phyloP scores from a whole-genome alignment of 2,329 filamentous ascomycete genomes.

The Diaporthe sp. region DNA sequence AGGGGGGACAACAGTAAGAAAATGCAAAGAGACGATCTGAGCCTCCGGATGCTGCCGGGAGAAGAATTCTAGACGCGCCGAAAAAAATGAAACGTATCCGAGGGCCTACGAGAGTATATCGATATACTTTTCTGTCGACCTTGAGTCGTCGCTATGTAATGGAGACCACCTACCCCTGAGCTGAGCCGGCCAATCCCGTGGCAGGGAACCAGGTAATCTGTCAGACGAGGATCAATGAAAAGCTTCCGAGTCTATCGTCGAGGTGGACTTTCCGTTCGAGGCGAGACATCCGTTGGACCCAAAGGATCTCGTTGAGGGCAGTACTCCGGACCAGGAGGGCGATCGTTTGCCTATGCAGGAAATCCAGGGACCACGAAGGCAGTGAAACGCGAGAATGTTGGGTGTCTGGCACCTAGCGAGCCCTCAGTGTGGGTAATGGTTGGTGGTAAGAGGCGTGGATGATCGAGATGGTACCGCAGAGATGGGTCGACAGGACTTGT shows the following conservation, averaged over 20 bases:
- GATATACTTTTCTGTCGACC: not conserved
- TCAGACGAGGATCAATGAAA: conserved; percentile 14
- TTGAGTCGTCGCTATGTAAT: not conserved
- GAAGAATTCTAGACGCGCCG: conserved; percentile 6
- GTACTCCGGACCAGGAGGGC: conserved; percentile 12
- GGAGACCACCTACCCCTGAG: conserved; percentile 12
- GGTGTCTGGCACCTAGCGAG: not conserved
- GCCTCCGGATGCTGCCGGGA: not conserved
- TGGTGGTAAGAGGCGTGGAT: not conserved
- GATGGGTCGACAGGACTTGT: conserved; percentile 13
- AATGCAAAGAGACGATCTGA: not conserved
- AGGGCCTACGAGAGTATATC: conserved; percentile 16
- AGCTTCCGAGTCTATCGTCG: conserved; percentile 5
- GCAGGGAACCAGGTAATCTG: conserved; percentile 13
- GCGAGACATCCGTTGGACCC: conserved; percentile 16
- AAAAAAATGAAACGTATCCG: not conserved
- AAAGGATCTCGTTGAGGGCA: conserved; percentile 8
- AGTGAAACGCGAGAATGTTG: conserved; percentile 3
- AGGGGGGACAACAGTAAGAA: not conserved
- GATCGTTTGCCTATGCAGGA: conserved; percentile 12
- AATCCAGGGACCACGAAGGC: not conserved
- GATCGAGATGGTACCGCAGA: conserved; percentile 4
- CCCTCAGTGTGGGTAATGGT: not conserved
- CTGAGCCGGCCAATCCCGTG: conserved; percentile 5
- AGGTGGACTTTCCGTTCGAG: conserved; percentile 2